Percentiles rank a stretch among this genome's conserved stretches.
Evolutionary conservation across 139 green algal species (phyloP).

Genomic region (Raphidocelis subcapitata): DNA sequence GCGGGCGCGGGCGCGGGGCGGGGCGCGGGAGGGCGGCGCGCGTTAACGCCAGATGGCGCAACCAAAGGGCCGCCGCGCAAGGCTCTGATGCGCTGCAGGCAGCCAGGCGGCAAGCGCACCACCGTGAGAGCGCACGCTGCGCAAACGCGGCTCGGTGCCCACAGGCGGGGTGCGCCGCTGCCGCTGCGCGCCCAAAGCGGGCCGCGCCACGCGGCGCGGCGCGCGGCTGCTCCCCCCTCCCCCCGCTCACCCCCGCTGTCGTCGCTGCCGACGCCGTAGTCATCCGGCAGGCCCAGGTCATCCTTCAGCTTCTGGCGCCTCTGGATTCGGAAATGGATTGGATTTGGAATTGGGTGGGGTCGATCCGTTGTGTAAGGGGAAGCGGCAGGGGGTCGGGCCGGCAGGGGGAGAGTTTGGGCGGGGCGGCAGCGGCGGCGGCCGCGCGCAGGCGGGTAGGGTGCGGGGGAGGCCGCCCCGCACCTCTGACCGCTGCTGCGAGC

Average conservation of each 20-base stretch:
- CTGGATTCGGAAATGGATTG: conserved; percentile 26
- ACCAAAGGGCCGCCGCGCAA: background rate
- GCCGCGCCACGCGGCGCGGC: background rate
- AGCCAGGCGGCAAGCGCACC: too few relatives aligned
- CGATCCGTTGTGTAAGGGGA: too few relatives aligned
- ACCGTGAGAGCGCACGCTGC: too few relatives aligned
- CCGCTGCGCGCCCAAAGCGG: too few relatives aligned
- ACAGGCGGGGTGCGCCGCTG: too few relatives aligned
- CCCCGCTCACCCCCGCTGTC: background rate
- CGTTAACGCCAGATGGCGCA: too few relatives aligned
- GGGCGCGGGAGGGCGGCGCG: background rate
- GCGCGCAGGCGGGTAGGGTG: too few relatives aligned
- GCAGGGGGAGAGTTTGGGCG: too few relatives aligned
- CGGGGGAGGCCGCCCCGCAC: conserved; percentile 32
- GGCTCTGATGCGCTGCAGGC: background rate
- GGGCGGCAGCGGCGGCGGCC: too few relatives aligned
- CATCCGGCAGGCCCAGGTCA: conserved; percentile 34
- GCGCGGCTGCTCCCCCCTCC: background rate
- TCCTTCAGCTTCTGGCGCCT: conserved; percentile 50
- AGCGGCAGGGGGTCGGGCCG: too few relatives aligned
- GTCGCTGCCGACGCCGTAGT: conserved; percentile 31
- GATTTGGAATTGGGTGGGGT: too few relatives aligned
- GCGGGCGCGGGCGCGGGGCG: background rate
- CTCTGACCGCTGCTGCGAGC: conserved; percentile 50
- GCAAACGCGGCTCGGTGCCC: too few relatives aligned